A percentile compares a stretch with the other conserved stretches of the same genome.
Evolutionary conservation across 768 basidiomycete species (phyloP).

Genomic region (Pholiota conissans): DNA sequence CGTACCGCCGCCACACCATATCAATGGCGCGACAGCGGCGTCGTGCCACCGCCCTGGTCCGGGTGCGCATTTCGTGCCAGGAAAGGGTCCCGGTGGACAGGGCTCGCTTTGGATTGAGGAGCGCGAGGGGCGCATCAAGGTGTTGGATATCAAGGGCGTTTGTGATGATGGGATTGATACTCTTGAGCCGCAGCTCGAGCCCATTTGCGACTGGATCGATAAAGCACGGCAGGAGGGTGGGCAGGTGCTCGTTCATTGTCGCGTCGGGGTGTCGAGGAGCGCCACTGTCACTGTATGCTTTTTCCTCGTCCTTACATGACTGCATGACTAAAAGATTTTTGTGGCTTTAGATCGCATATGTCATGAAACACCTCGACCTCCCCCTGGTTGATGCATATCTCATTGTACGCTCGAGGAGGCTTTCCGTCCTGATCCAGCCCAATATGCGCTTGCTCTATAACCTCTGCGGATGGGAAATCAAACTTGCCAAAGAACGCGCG

Average conservation of each 20-base stretch:
- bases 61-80: slow-evolving; percentile 37
- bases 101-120: slow-evolving; percentile 89
- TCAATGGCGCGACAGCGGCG: slow-evolving; percentile 17
- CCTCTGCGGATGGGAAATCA: slow-evolving; percentile 91
- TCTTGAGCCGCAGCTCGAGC: slow-evolving; percentile 83
- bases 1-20: slow-evolving; percentile 66
- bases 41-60: slow-evolving; percentile 29
- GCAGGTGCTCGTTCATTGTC: slow-evolving; percentile 91
- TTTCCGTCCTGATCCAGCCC: slow-evolving; percentile 92
- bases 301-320: neutral
- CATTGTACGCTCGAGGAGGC: slow-evolving; percentile 83
- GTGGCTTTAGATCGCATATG: slow-evolving; percentile 80
- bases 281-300: slow-evolving; percentile 84
- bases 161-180: slow-evolving; percentile 98
- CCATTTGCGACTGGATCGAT: slow-evolving; percentile 94
- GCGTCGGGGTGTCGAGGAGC: slow-evolving; percentile 97
- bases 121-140: slow-evolving; percentile 85
- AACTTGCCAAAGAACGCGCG: slow-evolving; percentile 78
- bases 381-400: slow-evolving; percentile 93
- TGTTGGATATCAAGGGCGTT: slow-evolving; percentile 88
- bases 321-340: slow-evolving; percentile 1
- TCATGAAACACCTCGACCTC: slow-evolving; percentile 88
- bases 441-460: slow-evolving; percentile 97
- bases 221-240: slow-evolving; percentile 80
- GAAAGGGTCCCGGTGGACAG: slow-evolving; percentile 50